Evolutionary conservation across 2,329 filamentous ascomycete genomes (phyloP), one percentile per base, ranked within the genome.

Genomic region (Neonectria ditissima): DNA sequence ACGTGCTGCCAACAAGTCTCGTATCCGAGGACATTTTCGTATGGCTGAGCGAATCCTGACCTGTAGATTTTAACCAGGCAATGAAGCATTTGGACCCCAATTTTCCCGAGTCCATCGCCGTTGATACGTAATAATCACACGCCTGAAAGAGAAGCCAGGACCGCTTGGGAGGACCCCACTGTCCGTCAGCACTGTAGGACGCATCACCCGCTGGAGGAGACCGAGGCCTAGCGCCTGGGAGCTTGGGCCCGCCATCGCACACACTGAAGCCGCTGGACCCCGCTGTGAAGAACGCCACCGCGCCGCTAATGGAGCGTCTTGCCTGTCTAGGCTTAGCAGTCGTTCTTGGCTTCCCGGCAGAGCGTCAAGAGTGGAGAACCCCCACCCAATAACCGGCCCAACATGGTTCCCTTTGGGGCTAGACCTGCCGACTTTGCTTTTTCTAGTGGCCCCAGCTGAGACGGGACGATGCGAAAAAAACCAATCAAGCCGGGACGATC

Each of bases 301-400:
- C 18, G 14, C 14, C 43, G 37, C 55, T 48, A 57, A 30, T 14
- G 45, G 13, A 28, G 22, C 32, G 24, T 37, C 30, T 58, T 63
- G 43, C 55, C 34, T 11, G 5, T 32, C 20, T 24, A 14, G 55
- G 55, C 7, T 11, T 72, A 72, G 69, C 8, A 13, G 5, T 9
- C 1, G 32, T 45, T 59, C 67, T 72, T 71, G 59, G 69, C 63
- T 73, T 63, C 65, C 62, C 70, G 58, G 47, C 47, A 50, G 26
- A 32, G 47, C 28, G 47, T 50, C 28, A 26, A 50, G 50, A 65
- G n/a, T 48, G 47, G 59, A 48, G 70, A 65, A 55, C 65, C 60
- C 57, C n/a, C 7, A 22, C 32, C 6, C 18, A 30, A 16, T 50
- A 16, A 16, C 39, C 32, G 41, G 44, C 55, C 69, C 67, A 68